These are phyloP conservation scores for Botrytis deweyae DNA, from an alignment of 2,329 filamentous ascomycete genomes.

Conservation along the genomic window DNA sequence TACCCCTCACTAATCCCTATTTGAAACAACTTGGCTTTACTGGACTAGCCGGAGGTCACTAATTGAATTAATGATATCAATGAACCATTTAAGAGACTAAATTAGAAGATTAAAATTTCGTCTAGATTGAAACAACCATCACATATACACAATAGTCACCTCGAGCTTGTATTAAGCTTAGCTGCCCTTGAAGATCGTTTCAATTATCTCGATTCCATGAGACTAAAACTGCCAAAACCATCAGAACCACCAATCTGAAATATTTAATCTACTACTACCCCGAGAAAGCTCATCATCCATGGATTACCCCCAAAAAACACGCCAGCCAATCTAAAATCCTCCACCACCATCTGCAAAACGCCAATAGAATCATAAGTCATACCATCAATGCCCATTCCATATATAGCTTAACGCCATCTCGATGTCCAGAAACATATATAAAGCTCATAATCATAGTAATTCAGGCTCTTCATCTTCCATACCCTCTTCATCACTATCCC, in stretches of 20 bases:
- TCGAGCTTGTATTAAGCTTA: not conserved
- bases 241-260: not conserved
- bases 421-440: conserved; percentile 1
- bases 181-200: not conserved
- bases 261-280: not conserved
- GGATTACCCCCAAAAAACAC: not conserved
- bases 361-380: not conserved
- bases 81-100: not conserved
- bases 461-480: conserved; percentile 53
- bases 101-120: not conserved
- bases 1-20: conserved; percentile 16
- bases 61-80: not conserved
- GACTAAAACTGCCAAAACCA: not conserved
- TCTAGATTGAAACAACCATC: not conserved
- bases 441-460: conserved; percentile 29
- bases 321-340: not conserved
- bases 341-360: conserved; percentile 14
- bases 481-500: conserved; percentile 56
- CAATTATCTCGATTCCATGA: not conserved
- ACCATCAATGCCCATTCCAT: not conserved
- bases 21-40: not conserved
- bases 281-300: not conserved
- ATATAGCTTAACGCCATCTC: conserved; percentile 18
- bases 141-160: not conserved
- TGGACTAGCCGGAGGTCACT: not conserved